A percentile compares a stretch with the other conserved stretches of the same genome.
Conservation (phyloP, 129 eudicot species). For the Kitagawia praeruptora region DNA sequence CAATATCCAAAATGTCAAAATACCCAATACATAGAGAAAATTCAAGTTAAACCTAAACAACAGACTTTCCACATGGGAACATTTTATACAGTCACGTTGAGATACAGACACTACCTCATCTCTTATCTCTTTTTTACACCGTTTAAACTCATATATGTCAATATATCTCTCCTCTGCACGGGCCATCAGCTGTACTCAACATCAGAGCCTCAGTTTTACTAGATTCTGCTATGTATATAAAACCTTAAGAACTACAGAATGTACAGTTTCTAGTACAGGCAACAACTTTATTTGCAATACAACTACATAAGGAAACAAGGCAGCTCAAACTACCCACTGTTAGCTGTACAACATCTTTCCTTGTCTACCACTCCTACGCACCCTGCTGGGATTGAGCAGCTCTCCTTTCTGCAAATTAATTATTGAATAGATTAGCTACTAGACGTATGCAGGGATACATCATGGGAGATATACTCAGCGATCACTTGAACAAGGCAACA, state of each 20-base stretch:
- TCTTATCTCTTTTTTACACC: slow-evolving; percentile 18
- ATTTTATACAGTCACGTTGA: slow-evolving; percentile 48
- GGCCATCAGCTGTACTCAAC: slow-evolving; percentile 24
- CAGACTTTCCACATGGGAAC: slow-evolving; percentile 31
- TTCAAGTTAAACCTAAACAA: slow-evolving; percentile 29
- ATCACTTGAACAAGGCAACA: not conserved
- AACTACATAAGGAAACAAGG: slow-evolving; percentile 35
- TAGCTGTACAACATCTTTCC: slow-evolving; percentile 83
- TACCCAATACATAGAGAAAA: slow-evolving; percentile 22
- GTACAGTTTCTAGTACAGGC: slow-evolving; percentile 87
- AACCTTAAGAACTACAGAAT: slow-evolving; percentile 69
- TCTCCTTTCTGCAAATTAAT: slow-evolving; percentile 60
- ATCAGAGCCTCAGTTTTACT: slow-evolving; percentile 29
- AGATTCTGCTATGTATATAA: slow-evolving; percentile 51
- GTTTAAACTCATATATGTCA: slow-evolving; percentile 11
- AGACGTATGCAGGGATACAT: not conserved
- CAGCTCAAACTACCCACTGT: slow-evolving; percentile 91
- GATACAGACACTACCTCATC: slow-evolving; percentile 26
- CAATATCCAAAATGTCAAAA: slow-evolving; percentile 15
- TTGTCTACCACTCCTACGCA: slow-evolving; percentile 40
- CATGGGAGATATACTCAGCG: not conserved
- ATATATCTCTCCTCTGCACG: slow-evolving; percentile 17
- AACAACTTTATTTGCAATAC: slow-evolving; percentile 53
- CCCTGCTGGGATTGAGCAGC: slow-evolving; percentile 57
- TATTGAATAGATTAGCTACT: not conserved